Evolutionary conservation across 2,329 filamentous ascomycete genomes (phyloP).

Genomic region (Zopfia rhizophila): DNA sequence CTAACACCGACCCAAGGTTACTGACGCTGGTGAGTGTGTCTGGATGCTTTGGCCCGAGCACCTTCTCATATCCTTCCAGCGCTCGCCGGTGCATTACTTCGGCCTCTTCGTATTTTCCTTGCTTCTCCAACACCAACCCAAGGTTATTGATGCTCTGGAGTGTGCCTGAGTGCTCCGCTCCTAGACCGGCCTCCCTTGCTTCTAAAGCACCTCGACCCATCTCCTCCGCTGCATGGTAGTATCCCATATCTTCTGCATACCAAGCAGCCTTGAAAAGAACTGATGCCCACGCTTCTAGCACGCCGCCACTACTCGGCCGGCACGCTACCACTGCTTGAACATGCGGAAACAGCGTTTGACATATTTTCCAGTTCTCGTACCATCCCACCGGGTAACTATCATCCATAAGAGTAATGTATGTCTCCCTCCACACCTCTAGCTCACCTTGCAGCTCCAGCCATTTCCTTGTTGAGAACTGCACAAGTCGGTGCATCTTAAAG

Average conservation of each 20-base stretch:
- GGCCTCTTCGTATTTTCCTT: slow-evolving; percentile 1
- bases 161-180: slow-evolving; percentile 4
- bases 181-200: not conserved
- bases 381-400: slow-evolving; percentile 27
- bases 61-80: not conserved
- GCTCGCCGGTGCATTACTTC: not conserved
- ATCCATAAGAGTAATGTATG: slow-evolving; percentile 31
- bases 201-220: not conserved
- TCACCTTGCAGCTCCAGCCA: slow-evolving; percentile 33
- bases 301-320: not conserved
- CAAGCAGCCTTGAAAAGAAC: not conserved
- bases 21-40: slow-evolving; percentile 3
- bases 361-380: slow-evolving; percentile 34
- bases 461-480: slow-evolving; percentile 28
- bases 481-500: slow-evolving; percentile 33
- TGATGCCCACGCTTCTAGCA: slow-evolving; percentile 1
- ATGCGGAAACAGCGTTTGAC: slow-evolving; percentile 36
- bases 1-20: not conserved
- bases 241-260: not conserved
- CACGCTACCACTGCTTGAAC: slow-evolving; percentile 2
- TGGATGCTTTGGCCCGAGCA: slow-evolving; percentile 1
- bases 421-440: slow-evolving; percentile 36
- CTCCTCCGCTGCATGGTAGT: no score
- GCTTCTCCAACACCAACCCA: not conserved
- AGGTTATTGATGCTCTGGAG: not conserved